Conservation (phyloP, 306 rosid species). For the Quillaja saponaria region DNA sequence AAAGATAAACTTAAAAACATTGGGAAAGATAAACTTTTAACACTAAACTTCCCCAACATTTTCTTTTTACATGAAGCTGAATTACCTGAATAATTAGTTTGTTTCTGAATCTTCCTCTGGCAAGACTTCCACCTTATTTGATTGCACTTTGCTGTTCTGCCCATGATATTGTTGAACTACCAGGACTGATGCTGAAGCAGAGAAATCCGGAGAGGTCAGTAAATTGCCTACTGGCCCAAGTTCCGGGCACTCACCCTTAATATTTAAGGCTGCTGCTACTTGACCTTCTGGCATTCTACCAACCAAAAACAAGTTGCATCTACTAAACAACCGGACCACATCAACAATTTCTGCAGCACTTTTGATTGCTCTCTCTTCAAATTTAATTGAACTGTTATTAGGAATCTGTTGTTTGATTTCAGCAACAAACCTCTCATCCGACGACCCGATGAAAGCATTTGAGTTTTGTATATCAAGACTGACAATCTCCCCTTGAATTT, state of each 20-base stretch:
- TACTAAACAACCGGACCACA: slow-evolving; percentile 28
- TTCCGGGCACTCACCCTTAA: slow-evolving; percentile 48
- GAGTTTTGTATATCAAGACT: slow-evolving; percentile 23
- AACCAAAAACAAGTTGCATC: slow-evolving; percentile 51
- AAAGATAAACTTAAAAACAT: too few species aligned
- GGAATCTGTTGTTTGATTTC: slow-evolving; percentile 35
- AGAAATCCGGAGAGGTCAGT: slow-evolving; percentile 42
- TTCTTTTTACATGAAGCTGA: too few species aligned
- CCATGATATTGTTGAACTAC: slow-evolving; percentile 53
- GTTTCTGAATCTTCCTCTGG: slow-evolving; percentile 9
- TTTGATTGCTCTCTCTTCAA: slow-evolving; percentile 40
- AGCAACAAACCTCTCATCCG: slow-evolving; percentile 29
- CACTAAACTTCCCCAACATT: too few species aligned
- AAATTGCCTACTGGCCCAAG: slow-evolving; percentile 58
- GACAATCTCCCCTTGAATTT: slow-evolving; percentile 28
- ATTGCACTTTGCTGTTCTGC: background rate
- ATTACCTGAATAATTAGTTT: background rate
- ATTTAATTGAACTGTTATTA: slow-evolving; percentile 32
- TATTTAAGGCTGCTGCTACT: slow-evolving; percentile 36
- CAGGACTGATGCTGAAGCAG: slow-evolving; percentile 53
- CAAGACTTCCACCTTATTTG: slow-evolving; percentile 19
- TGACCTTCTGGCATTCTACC: slow-evolving; percentile 52
- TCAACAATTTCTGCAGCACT: slow-evolving; percentile 33
- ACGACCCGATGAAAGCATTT: background rate
- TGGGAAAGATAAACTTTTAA: too few species aligned